Conservation (phyloP, 2,329 filamentous ascomycete genomes). For the Hymenoscyphus albidus region DNA sequence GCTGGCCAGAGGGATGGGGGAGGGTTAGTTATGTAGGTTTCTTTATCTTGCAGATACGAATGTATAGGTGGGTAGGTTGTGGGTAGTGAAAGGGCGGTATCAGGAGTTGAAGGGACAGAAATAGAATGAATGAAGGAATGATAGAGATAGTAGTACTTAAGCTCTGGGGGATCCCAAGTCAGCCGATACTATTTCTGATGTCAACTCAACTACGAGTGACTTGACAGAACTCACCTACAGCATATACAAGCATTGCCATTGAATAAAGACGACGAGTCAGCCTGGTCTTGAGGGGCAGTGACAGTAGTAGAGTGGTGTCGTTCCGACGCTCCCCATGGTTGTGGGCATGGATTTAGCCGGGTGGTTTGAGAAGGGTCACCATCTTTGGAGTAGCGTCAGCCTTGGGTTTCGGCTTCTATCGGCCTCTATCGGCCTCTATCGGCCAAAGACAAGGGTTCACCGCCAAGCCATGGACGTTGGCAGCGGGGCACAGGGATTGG, state of each 20-base stretch:
- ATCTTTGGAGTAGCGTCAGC: not conserved
- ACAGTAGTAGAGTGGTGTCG: not conserved
- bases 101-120: not conserved
- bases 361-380: not conserved
- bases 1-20: not conserved
- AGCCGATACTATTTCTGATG: not conserved
- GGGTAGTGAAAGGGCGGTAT: not conserved
- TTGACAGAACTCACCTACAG: not conserved
- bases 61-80: not conserved
- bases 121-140: conserved; percentile 7
- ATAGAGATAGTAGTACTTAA: too few relatives aligned
- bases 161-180: conserved; percentile 2
- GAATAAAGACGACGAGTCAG: conserved; percentile 8
- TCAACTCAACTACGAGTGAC: not conserved
- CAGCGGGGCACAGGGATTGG: too few relatives aligned
- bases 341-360: not conserved
- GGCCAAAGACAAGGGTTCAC: too few relatives aligned
- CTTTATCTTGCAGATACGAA: not conserved
- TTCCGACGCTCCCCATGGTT: not conserved
- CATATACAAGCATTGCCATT: conserved; percentile 1
- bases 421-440: too few relatives aligned
- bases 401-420: too few relatives aligned
- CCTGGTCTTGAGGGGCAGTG: conserved; percentile 1
- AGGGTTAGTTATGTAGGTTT: not conserved
- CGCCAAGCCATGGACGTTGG: too few relatives aligned